phyloP scores from a whole-genome alignment of 108 stramenopile species.

The Pseudonitzschia delicatissima region DNA sequence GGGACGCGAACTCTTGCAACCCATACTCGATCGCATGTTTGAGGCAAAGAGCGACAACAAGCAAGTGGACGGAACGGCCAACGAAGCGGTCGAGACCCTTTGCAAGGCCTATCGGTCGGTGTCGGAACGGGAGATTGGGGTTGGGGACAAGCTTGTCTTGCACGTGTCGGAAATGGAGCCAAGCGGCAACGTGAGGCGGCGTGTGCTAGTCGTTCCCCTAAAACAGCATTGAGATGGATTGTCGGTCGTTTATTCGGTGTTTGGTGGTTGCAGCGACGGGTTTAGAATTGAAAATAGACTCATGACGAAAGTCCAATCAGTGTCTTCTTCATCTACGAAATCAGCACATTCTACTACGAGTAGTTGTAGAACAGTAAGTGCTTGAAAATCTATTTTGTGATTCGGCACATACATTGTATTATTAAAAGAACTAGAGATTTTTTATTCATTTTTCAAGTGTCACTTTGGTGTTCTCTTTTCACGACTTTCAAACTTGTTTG shows the following conservation, averaged over 20 bases:
- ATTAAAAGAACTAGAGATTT: no score
- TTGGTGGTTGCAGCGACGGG: no score
- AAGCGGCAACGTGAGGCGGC: slow-evolving; percentile 12
- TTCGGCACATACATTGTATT: no score
- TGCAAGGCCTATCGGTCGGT: slow-evolving; percentile 71
- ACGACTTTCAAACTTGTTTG: no score
- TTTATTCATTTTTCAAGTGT: no score
- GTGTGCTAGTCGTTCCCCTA: slow-evolving; percentile 27
- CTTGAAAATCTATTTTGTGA: no score
- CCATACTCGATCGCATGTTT: slow-evolving; percentile 79
- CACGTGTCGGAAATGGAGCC: slow-evolving; percentile 40
- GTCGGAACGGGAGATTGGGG: slow-evolving; percentile 81
- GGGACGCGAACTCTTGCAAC: slow-evolving; percentile 76
- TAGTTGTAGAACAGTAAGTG: no score
- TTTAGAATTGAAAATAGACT: no score
- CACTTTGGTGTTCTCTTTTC: no score
- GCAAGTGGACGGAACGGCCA: slow-evolving; percentile 50
- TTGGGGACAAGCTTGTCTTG: slow-evolving; percentile 77
- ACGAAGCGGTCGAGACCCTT: slow-evolving; percentile 58
- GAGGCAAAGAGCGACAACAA: slow-evolving; percentile 17
- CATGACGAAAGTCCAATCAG: no score
- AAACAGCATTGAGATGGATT: slow-evolving; percentile 15
- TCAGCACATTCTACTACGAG: no score
- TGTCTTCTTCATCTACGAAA: no score
- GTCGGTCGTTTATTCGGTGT: background rate